phyloP scores from a whole-genome alignment of 257 asterid species.

The Gynochthodes officinalis region DNA sequence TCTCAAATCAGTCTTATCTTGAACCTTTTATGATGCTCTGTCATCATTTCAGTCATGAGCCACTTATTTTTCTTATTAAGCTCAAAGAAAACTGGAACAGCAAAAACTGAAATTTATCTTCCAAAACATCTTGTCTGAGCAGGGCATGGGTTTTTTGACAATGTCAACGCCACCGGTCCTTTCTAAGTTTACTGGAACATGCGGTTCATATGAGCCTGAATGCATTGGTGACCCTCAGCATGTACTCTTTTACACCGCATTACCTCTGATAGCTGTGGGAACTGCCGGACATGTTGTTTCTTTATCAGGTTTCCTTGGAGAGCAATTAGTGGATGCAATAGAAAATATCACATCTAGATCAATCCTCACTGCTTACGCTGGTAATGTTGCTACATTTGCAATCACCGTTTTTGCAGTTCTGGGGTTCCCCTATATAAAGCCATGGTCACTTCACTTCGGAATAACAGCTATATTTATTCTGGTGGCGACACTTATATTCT shows the following conservation, averaged over 20 bases:
- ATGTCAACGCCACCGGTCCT: conserved; percentile 33
- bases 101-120: neutral
- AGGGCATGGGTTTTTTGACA: conserved; percentile 32
- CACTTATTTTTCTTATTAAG: neutral
- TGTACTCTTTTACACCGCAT: conserved; percentile 21
- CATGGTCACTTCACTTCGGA: conserved; percentile 34
- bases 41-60: neutral
- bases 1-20: neutral
- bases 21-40: neutral
- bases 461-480: conserved; percentile 23
- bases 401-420: conserved; percentile 16
- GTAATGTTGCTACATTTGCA: conserved; percentile 6
- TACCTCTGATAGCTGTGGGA: conserved; percentile 24
- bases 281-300: conserved; percentile 24
- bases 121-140: neutral
- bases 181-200: conserved; percentile 16
- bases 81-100: neutral
- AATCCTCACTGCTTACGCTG: neutral
- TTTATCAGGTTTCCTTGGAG: conserved; percentile 6
- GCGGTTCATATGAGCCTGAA: conserved; percentile 25
- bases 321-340: conserved; percentile 15
- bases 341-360: conserved; percentile 2
- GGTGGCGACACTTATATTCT: conserved; percentile 19
- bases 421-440: conserved; percentile 26
- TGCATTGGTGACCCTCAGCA: conserved; percentile 27